A percentile compares a stretch with the other conserved stretches of the same genome.
These are phyloP conservation scores for Allium sativum DNA, from an alignment of 106 monocot genomes.

Conservation along the genomic window DNA sequence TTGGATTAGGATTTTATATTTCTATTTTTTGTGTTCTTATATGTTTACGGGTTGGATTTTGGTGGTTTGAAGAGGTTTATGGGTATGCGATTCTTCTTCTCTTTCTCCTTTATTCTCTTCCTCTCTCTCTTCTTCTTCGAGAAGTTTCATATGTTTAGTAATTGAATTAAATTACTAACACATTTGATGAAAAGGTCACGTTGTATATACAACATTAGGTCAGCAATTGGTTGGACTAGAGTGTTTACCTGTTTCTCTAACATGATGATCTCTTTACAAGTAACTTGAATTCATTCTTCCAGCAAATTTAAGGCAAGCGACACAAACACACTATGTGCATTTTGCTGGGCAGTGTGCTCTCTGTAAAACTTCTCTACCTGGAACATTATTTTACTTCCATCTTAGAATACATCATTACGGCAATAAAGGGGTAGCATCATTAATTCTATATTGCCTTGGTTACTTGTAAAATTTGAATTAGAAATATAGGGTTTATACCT, in stretches of 20 bases:
- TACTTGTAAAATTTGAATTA: no score
- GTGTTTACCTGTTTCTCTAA: conserved; percentile 79
- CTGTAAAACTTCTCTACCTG: conserved; percentile 99
- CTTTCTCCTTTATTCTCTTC: conserved; percentile 71
- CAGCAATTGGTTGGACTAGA: background rate
- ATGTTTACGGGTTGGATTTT: no score
- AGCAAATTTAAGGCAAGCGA: conserved; percentile 75
- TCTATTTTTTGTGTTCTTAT: no score
- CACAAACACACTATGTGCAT: conserved; percentile 86
- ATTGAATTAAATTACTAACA: background rate
- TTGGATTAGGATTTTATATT: no score
- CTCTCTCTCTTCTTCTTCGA: conserved; percentile 98
- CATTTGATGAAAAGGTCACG: no score
- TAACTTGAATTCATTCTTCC: conserved; percentile 83
- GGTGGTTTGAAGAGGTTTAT: no score
- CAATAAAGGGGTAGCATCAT: no score
- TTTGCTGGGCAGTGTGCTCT: conserved; percentile 93
- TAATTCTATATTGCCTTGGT: no score
- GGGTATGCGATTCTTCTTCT: conserved; percentile 80
- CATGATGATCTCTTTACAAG: conserved; percentile 94
- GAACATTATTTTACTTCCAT: background rate
- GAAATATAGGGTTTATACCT: no score
- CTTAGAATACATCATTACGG: no score
- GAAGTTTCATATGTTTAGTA: conserved; percentile 61
- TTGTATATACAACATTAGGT: no score